Base-by-base conservation (phyloP, 768 basidiomycete genomes). In the Punctularia strigosozonata region DNA sequence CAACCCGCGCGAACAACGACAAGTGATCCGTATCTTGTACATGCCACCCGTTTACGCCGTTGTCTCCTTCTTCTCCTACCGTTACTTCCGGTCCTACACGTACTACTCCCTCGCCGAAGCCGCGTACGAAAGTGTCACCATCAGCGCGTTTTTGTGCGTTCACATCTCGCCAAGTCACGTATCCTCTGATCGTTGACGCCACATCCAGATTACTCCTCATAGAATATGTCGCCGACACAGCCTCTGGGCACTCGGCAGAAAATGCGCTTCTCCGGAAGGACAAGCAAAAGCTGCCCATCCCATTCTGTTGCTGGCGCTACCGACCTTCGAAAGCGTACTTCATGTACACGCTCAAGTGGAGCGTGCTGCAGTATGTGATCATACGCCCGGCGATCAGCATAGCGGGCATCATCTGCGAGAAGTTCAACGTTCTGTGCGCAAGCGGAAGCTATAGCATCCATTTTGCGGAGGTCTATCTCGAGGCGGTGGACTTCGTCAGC, bases 311-410 rank as follows among this genome's bases (percentile, higher is more conserved):
- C 51, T 85, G 76, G 75, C 66, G 81, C 50, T 89, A 81, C 53
- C 65, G 85, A 13, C 85, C 86, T 0, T 84, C 84, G 13, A 89
- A 87, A 21, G 66, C 80, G 2, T 89, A 92, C 59, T 94, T 94
- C 55, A 85, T 92, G 77, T 80, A 88, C 51, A 79, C 85, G 7
- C 59, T 88, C 54, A 12, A 88, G 75, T 92, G 88, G 86, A 66
- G 73, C 28, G 89, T 94, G 5, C 60, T 95, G 43, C 91, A 95
- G 71, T 94, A 90, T 53, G 77, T 85, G 18, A 72, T 89, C 41
- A 61, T 90, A 31, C 68, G 83, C 39, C 76, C 77, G 71, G 72
- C 67, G 8, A 66, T 73, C 18, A 82, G 82, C 21, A 75, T 91
- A 41, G 73, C 71, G 21, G 86, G 84, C 8, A 85, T 94, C 37